Percentiles rank a stretch among this genome's conserved stretches.
Conservation (phyloP, 768 basidiomycete species). For the Multifurca ochricompacta region DNA sequence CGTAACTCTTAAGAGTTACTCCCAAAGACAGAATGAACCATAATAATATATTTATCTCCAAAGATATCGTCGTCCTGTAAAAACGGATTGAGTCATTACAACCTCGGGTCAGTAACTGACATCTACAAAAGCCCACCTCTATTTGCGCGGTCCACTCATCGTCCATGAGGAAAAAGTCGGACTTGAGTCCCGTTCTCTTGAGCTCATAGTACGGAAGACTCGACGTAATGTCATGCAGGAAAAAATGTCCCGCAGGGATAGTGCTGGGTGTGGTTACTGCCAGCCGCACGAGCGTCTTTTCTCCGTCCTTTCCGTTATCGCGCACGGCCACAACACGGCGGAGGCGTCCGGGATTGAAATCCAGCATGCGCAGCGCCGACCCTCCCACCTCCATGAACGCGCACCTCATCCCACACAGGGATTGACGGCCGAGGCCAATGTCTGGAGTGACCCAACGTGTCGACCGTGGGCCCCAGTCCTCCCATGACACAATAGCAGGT, state of each 20-base stretch:
- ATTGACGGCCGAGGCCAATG: neutral
- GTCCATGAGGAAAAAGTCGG: slow-evolving; percentile 3
- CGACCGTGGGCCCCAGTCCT: slow-evolving; percentile 4
- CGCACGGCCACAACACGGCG: slow-evolving; percentile 1
- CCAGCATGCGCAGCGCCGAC: neutral
- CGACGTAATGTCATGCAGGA: neutral
- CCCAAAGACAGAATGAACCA: neutral
- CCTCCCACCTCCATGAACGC: neutral
- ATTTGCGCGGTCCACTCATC: slow-evolving; percentile 10
- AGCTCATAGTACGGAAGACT: slow-evolving; percentile 9
- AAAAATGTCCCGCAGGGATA: neutral
- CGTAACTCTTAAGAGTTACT: neutral
- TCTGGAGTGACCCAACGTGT: slow-evolving; percentile 3
- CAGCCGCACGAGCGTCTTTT: neutral
- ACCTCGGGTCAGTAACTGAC: neutral
- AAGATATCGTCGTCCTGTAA: too few species aligned
- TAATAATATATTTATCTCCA: neutral
- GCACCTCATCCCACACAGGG: slow-evolving; percentile 2
- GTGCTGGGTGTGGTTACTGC: neutral
- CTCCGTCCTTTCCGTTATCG: neutral
- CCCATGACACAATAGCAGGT: neutral
- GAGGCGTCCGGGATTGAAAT: slow-evolving; percentile 9
- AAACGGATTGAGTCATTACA: too few species aligned
- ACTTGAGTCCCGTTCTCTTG: neutral
- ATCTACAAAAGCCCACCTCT: slow-evolving; percentile 1